Base-by-base conservation (phyloP, 1,139 yeast genomes). In the Yamadazyma triangularis region DNA sequence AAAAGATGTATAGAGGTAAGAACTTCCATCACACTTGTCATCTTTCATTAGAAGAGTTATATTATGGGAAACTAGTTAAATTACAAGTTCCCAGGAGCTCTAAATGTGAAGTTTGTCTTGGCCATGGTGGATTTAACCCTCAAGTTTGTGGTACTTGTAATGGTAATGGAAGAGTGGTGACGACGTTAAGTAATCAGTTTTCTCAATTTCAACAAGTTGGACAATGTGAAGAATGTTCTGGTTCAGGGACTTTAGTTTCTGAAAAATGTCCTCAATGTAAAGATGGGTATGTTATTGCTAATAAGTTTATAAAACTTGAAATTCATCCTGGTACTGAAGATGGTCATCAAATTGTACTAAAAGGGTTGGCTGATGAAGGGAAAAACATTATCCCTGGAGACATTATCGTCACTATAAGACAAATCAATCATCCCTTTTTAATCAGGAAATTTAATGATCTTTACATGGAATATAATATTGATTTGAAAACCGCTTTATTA, bases 311-410 rank as follows among this genome's bases (percentile, higher is more conserved):
- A 25, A 66, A 68, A 33, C 67, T 79, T 5, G 56, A 58, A 14
- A 61, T 77, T 2, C 60, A 66, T 15, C 77, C 79, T 3, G 87
- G 87, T 1, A 58, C 73, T 23, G 51, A 52, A 27, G 51, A 69
- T 30, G 78, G 79, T 1, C 76, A 75, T 38, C 57, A 61, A 31
- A 66, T 79, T 14, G 56, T 75, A 1, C 51, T 79, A 13, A 61
- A 66, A 14, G 74, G 78, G 3, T 80, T 74, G 41, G 84, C 79
- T 0, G 88, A 81, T 43, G 83, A 79, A 48, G 81, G 79, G 0
- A 56, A 70, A 22, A 65, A 69, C 39, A 58, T 76, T 2, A 56
- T 70, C 2, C 84, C 88, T 0, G 89, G 89, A 3, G 85, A 81
- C 49, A 79, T 81, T 7, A 56, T 79, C 2, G 70, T 81, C 4